phyloP scores from a whole-genome alignment of 805 yeast genomes.

The Metschnikowia henanensis region DNA sequence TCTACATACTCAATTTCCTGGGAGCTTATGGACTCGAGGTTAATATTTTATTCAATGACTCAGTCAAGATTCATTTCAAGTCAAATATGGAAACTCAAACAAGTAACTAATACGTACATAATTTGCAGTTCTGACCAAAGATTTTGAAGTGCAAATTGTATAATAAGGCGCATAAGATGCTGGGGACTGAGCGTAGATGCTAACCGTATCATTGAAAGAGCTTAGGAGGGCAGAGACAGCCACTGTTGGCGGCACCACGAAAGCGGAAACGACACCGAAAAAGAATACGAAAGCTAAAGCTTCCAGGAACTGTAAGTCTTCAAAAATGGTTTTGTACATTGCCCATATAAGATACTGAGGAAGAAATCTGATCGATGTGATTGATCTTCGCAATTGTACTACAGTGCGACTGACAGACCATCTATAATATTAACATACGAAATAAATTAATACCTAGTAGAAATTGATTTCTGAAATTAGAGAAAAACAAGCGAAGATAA shows the following conservation, averaged over 20 bases:
- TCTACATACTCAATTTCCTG: slow-evolving; percentile 27
- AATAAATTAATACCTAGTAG: slow-evolving; percentile 20
- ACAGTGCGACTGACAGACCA: slow-evolving; percentile 8
- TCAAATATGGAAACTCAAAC: not conserved
- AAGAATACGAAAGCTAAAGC: not conserved
- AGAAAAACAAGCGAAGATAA: slow-evolving; percentile 8
- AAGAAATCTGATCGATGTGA: not conserved
- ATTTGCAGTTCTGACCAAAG: slow-evolving; percentile 12
- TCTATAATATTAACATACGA: slow-evolving; percentile 22
- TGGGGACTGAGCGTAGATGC: slow-evolving; percentile 1
- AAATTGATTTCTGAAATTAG: slow-evolving; percentile 11
- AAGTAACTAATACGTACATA: slow-evolving; percentile 15
- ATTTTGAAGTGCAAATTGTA: slow-evolving; percentile 13
- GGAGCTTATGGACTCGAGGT: slow-evolving; percentile 8
- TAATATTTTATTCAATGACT: slow-evolving; percentile 1
- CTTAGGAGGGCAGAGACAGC: slow-evolving; percentile 3
- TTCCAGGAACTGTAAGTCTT: not conserved
- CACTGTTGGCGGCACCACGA: slow-evolving; percentile 5
- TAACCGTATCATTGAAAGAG: slow-evolving; percentile 4
- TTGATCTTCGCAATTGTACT: slow-evolving; percentile 1
- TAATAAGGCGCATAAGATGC: slow-evolving; percentile 16
- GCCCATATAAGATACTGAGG: too few species aligned
- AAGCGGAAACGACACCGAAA: not conserved
- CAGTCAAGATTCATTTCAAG: not conserved
- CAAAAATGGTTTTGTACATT: not conserved